phyloP scores from a whole-genome alignment of 2,329 filamentous ascomycete species.

The Scopulariopsis brevicaulis region DNA sequence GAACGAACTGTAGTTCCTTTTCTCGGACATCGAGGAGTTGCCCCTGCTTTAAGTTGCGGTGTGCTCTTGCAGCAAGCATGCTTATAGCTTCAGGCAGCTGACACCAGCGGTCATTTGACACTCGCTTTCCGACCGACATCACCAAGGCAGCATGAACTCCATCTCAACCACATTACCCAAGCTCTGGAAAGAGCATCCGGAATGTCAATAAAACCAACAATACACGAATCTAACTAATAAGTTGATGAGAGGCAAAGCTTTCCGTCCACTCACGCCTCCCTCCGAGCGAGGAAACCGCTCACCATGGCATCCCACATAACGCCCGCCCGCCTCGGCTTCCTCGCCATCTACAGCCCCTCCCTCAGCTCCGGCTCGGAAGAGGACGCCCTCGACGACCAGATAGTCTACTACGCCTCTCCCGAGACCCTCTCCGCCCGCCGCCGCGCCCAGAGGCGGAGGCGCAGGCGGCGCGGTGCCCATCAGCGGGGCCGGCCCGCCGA shows the following conservation, averaged over 20 bases:
- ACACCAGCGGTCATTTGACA: neutral
- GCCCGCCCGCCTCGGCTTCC: conserved; percentile 78
- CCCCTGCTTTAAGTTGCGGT: no score
- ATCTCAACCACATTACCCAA: neutral
- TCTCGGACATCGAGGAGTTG: no score
- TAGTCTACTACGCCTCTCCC: conserved; percentile 81
- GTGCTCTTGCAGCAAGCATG: neutral
- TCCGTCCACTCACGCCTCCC: neutral
- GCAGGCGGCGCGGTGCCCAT: conserved; percentile 17
- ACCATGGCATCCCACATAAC: conserved; percentile 2
- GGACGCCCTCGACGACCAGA: conserved; percentile 61
- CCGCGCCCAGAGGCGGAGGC: conserved; percentile 23
- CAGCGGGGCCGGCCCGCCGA: conserved; percentile 26
- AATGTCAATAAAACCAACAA: neutral
- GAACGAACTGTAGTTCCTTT: no score
- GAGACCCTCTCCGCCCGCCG: conserved; percentile 26
- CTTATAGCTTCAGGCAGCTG: neutral
- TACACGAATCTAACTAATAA: neutral
- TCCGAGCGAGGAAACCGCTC: conserved; percentile 8
- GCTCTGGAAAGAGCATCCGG: neutral
- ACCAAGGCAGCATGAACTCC: neutral
- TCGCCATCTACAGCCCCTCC: conserved; percentile 90
- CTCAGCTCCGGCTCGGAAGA: conserved; percentile 38
- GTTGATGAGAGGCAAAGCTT: neutral
- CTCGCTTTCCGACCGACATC: no score